A percentile compares a stretch with the other conserved stretches of the same genome.
phyloP scores from a whole-genome alignment of 225 moss, liverwort and hornwort species.

The Climacium dendroides region DNA sequence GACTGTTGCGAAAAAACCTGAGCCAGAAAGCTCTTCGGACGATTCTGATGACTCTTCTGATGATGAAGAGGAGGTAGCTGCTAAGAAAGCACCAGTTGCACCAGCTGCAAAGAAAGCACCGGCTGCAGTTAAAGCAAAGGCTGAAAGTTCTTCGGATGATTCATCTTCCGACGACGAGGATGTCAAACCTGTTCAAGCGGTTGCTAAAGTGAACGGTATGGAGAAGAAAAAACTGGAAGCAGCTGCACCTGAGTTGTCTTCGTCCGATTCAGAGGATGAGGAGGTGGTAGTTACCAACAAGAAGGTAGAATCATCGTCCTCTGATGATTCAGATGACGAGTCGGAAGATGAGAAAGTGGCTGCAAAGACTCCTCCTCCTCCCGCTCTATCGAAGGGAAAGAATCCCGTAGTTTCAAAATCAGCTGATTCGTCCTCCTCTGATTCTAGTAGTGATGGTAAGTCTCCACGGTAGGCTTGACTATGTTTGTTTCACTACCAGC shows the following conservation, averaged over 20 bases:
- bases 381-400: background rate
- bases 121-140: background rate
- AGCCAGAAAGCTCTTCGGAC: background rate
- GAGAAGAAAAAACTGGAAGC: background rate
- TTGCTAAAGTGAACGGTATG: background rate
- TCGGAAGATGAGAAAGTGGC: slow-evolving; percentile 21
- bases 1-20: background rate
- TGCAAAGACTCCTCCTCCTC: background rate
- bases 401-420: background rate
- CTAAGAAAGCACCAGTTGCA: background rate
- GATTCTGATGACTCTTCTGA: slow-evolving; percentile 27
- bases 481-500: background rate
- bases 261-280: slow-evolving; percentile 42
- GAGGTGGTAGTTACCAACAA: background rate
- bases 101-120: background rate
- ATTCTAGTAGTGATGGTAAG: slow-evolving; percentile 38
- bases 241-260: background rate
- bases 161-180: slow-evolving; percentile 21
- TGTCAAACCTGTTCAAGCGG: background rate
- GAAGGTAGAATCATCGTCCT: slow-evolving; percentile 3
- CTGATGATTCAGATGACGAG: slow-evolving; percentile 21
- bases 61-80: slow-evolving; percentile 7
- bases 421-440: slow-evolving; percentile 22
- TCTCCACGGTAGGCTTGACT: background rate
- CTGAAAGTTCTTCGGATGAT: slow-evolving; percentile 12